phyloP scores from a whole-genome alignment of 2,329 filamentous ascomycete species.

The Tolypocladium tundrense region DNA sequence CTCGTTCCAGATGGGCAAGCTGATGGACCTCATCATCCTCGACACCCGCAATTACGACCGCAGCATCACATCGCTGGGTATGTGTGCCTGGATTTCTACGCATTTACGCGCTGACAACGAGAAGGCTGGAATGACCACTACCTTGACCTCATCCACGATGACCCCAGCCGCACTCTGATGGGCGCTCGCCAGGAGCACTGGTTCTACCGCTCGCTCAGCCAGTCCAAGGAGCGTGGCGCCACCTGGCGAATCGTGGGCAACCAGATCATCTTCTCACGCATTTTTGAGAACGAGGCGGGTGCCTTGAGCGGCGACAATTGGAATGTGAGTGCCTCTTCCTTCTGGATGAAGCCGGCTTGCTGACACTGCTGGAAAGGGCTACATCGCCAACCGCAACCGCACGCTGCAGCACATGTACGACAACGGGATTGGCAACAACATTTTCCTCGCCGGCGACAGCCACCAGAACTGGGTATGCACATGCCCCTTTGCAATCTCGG shows the following conservation, averaged over 20 bases:
- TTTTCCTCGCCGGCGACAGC: constrained; percentile 61
- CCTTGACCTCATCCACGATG: constrained; percentile 50
- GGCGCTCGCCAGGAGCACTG: constrained; percentile 63
- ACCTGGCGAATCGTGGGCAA: constrained; percentile 63
- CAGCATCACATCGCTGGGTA: constrained; percentile 41
- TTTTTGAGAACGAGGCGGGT: constrained; percentile 24
- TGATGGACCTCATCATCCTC: constrained; percentile 58
- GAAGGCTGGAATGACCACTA: constrained; percentile 48
- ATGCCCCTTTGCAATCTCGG: too few species aligned
- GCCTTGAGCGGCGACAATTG: constrained; percentile 21
- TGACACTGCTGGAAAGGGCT: constrained; percentile 33
- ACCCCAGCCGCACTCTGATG: constrained; percentile 60
- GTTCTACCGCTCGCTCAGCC: constrained; percentile 53
- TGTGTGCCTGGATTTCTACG: too few species aligned
- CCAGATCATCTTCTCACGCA: constrained; percentile 56
- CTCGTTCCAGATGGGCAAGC: constrained; percentile 52
- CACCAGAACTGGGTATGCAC: constrained; percentile 53
- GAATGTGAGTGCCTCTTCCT: constrained; percentile 17
- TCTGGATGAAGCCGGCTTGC: not conserved
- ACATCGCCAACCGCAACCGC: constrained; percentile 59
- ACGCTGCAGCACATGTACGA: constrained; percentile 57
- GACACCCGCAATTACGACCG: constrained; percentile 62
- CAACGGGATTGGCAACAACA: constrained; percentile 61
- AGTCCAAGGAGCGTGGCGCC: constrained; percentile 53
- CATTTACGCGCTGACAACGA: constrained; percentile 2